A percentile compares a stretch with the other conserved stretches of the same genome.
phyloP scores from a whole-genome alignment of 2,329 filamentous ascomycete species.

The Phoma sp. region DNA sequence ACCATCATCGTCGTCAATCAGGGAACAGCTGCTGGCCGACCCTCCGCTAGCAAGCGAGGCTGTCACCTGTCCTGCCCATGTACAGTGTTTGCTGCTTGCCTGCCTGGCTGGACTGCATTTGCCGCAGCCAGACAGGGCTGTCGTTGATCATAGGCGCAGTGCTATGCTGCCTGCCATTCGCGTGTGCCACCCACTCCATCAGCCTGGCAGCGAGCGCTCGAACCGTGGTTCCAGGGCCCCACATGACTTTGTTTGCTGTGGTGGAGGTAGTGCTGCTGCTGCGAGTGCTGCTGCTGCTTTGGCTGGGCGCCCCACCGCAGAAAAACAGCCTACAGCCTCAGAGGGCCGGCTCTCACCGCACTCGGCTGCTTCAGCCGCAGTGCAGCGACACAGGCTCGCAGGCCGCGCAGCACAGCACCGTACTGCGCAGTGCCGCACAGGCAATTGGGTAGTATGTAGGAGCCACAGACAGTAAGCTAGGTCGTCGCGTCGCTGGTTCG shows the following conservation, averaged over 20 bases:
- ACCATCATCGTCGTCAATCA: not conserved
- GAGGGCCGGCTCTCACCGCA: constrained; percentile 1
- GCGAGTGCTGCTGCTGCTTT: too few species aligned
- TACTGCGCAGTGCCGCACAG: constrained; percentile 10
- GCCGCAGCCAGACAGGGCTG: too few species aligned
- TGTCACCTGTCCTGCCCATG: not conserved
- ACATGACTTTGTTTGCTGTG: not conserved
- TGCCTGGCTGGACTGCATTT: too few species aligned
- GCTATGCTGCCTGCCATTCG: too few species aligned
- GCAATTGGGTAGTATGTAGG: too few species aligned
- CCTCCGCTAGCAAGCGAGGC: not conserved
- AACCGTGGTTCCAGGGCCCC: constrained; percentile 3
- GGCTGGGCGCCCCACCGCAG: constrained; percentile 28
- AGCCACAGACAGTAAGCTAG: too few species aligned
- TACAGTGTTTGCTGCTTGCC: too few species aligned
- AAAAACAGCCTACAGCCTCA: not conserved
- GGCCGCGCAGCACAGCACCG: not conserved
- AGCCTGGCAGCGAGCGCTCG: not conserved
- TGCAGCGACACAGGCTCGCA: not conserved
- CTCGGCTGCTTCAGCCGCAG: constrained; percentile 10
- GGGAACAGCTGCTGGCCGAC: not conserved
- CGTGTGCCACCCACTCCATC: not conserved
- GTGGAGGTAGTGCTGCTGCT: not conserved
- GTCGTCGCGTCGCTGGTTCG: not conserved
- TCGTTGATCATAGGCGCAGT: too few species aligned